Percentiles rank a stretch among this genome's conserved stretches.
Conservation (phyloP, 2,329 filamentous ascomycete species). For the Verticillium nubilum region DNA sequence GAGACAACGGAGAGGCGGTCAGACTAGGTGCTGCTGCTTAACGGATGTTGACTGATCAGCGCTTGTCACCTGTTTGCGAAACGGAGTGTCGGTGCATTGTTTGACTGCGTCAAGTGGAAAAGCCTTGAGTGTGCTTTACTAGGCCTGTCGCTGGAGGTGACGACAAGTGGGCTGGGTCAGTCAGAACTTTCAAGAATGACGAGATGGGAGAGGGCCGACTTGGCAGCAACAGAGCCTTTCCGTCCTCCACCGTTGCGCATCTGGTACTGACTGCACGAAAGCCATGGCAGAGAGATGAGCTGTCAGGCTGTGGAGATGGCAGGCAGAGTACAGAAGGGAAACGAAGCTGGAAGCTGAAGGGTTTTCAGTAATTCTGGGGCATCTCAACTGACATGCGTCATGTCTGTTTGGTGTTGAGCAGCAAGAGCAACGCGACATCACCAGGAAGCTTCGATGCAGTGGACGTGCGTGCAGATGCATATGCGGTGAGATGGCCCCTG, state of each 20-base stretch:
- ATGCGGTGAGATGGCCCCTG: not conserved
- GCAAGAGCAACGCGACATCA: not conserved
- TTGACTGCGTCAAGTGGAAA: not conserved
- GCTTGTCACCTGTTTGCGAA: not conserved
- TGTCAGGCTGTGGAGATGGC: not conserved
- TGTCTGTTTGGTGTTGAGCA: not conserved
- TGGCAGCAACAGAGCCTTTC: not conserved
- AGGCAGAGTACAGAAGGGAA: not conserved
- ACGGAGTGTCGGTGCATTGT: not conserved
- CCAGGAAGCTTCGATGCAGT: not conserved
- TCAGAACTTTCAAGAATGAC: not conserved
- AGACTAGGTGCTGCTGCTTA: not conserved
- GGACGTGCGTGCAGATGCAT: not conserved
- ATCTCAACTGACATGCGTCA: not conserved
- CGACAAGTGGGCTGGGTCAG: not conserved
- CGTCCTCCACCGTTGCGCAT: not conserved
- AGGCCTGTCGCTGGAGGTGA: not conserved
- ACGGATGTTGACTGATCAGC: not conserved
- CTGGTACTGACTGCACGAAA: not conserved
- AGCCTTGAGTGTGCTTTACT: not conserved
- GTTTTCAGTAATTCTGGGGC: slow-evolving; percentile 32
- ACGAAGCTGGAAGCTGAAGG: not conserved
- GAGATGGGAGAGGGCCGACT: not conserved
- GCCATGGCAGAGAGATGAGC: not conserved
- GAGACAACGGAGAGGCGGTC: not conserved